Percentiles rank a stretch among this genome's conserved stretches.
Evolutionary conservation across 352 stramenopile species (phyloP).

Genomic region (Phytophthora cactorum): DNA sequence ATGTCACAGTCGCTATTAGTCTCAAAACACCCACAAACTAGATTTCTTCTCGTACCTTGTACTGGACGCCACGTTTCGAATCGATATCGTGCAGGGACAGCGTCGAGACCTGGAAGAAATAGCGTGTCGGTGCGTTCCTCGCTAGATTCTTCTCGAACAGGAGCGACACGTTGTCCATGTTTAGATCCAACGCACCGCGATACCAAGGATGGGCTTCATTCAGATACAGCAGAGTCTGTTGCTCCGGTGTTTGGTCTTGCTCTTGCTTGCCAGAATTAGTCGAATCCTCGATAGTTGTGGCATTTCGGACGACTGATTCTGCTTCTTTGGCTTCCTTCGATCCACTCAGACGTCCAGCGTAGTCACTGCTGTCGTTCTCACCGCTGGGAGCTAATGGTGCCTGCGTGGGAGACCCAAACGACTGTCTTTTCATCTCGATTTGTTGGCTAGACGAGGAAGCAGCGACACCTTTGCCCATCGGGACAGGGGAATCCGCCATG

Average conservation of each 20-base stretch:
- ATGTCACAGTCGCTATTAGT: slow-evolving; percentile 21
- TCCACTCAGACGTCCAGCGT: slow-evolving; percentile 1
- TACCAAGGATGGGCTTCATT: slow-evolving; percentile 85
- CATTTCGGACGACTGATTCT: slow-evolving; percentile 16
- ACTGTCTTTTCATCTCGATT: slow-evolving; percentile 24
- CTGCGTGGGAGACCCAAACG: slow-evolving; percentile 12
- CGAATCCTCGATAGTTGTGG: slow-evolving; percentile 20
- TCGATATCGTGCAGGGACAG: slow-evolving; percentile 79
- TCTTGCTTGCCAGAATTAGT: slow-evolving; percentile 16
- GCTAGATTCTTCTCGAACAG: slow-evolving; percentile 85
- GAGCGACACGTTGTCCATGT: slow-evolving; percentile 75
- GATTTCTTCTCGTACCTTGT: slow-evolving; percentile 58
- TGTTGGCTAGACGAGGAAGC: slow-evolving; percentile 7
- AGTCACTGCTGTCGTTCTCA: slow-evolving; percentile 16
- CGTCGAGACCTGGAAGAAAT: slow-evolving; percentile 87
- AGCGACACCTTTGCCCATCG: slow-evolving; percentile 16
- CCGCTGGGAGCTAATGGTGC: slow-evolving; percentile 1
- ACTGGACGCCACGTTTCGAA: slow-evolving; percentile 82
- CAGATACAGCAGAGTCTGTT: slow-evolving; percentile 70
- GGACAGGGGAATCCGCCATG: slow-evolving; percentile 54
- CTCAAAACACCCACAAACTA: slow-evolving; percentile 9
- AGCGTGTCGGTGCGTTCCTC: slow-evolving; percentile 78
- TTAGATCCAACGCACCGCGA: slow-evolving; percentile 77
- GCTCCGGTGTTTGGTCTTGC: slow-evolving; percentile 24
- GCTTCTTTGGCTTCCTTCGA: slow-evolving; percentile 34